Evolutionary conservation across 805 yeast species (phyloP), one percentile per base, ranked within the genome.

Genomic region (Peterozyma xylosa): DNA sequence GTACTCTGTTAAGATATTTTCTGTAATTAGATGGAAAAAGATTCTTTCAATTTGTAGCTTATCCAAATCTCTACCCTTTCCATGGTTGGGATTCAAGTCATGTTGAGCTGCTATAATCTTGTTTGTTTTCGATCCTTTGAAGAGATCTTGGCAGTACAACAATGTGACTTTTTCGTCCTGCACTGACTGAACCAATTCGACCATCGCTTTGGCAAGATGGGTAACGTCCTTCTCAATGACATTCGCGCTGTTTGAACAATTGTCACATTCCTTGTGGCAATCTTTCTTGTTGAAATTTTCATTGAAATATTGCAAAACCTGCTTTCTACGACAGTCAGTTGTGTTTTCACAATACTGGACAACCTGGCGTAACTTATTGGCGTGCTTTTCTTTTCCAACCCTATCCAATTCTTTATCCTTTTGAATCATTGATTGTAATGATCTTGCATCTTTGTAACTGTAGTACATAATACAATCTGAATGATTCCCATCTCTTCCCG

Each of bases 401-500:
- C 66, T 63, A 45, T 76, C 82, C 47, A 87, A 62, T 45, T 83
- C 87, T 42, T 70, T 72, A 57, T 90, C 98, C 45, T 80, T 70
- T 46, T 80, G 80, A 37, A 93, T 89, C 78, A 88, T 74, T 14
- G 79, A 70, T 59, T 84, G 89, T 38, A 93, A 63, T 29, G 78
- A 67, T 45, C 89, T 68, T 0, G 91, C 95, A 64, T 91, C 99
- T 47, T 75, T 74, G 63, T 82, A 83, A 10, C 81, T 74, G 60
- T 84, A 93, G 53, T 77, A 91, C 74, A 91, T 73, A 11, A 88
- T 74, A 64, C 98, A 93, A 45, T 80, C 82, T 1, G 96, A 84
- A 37, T 69, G 76, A 7, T 74, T 65, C 0, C 99, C 98, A 66
- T 93, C 99, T 66, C 99, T 77, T 5, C 99, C 99, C 3, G 98